A percentile compares a stretch with the other conserved stretches of the same genome.
Conservation (phyloP, 306 rosid genomes). For the Vigna hirtella region DNA sequence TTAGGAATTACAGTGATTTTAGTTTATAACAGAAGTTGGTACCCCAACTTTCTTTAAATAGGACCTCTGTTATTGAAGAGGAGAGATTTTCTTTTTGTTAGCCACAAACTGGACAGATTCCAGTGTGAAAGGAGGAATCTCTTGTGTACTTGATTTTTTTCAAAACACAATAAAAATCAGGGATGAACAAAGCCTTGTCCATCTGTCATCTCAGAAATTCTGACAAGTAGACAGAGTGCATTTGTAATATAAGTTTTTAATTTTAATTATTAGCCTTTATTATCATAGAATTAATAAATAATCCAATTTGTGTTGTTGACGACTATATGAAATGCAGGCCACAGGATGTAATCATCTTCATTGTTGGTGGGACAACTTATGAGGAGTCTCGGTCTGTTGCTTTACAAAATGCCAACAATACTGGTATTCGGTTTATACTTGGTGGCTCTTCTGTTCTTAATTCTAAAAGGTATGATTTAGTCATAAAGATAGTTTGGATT, state of each 20-base stretch:
- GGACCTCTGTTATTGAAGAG: no score
- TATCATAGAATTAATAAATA: conserved; percentile 35
- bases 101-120: no score
- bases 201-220: no score
- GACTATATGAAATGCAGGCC: conserved; percentile 67
- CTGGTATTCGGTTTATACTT: conserved; percentile 84
- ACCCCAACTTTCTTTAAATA: no score
- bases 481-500: conserved; percentile 37
- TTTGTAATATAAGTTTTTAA: background rate
- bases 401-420: conserved; percentile 75
- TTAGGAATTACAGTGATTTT: no score
- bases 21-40: no score
- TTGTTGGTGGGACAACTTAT: conserved; percentile 96
- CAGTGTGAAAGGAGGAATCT: no score
- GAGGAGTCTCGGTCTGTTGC: conserved; percentile 93
- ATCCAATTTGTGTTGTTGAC: conserved; percentile 39
- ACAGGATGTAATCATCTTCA: conserved; percentile 87
- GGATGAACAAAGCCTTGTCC: no score
- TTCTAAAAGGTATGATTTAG: conserved; percentile 77
- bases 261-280: conserved; percentile 1
- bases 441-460: conserved; percentile 90
- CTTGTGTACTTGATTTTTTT: no score
- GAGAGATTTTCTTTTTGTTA: no score
- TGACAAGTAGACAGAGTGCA: background rate
- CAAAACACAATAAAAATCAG: no score